These are phyloP conservation scores for Sanghuangporus weigelae DNA, from an alignment of 1,284 basidiomycete species.

Conservation along the genomic window DNA sequence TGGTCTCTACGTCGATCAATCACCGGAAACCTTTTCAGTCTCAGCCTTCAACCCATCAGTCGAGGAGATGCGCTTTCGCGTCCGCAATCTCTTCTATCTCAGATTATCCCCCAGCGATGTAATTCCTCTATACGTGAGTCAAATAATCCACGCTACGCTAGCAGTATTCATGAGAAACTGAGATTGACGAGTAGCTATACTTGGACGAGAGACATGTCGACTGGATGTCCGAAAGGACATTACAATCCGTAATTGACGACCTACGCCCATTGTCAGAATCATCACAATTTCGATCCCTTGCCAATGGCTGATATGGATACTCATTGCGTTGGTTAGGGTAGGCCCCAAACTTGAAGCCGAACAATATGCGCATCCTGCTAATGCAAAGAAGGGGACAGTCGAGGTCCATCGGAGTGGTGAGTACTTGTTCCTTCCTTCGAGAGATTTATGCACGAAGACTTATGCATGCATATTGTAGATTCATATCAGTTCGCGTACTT, in stretches of 20 bases:
- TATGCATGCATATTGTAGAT: conserved; percentile 36
- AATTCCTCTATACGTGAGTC: conserved; percentile 64
- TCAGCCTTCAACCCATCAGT: not conserved
- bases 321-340: conserved; percentile 38
- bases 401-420: conserved; percentile 73
- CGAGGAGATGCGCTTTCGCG: conserved; percentile 38
- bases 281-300: not conserved
- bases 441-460: conserved; percentile 7
- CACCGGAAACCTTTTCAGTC: not conserved
- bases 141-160: not conserved
- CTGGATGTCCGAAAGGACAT: conserved; percentile 72
- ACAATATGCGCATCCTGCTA: conserved; percentile 38
- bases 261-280: conserved; percentile 55
- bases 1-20: not conserved
- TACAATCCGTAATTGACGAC: conserved; percentile 69
- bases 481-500: conserved; percentile 80
- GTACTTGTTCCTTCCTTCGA: not conserved
- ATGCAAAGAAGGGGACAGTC: conserved; percentile 53
- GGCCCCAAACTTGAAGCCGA: conserved; percentile 62
- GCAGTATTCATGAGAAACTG: not conserved
- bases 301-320: not conserved
- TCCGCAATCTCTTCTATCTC: conserved; percentile 66
- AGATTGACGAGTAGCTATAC: conserved; percentile 47
- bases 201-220: conserved; percentile 71
- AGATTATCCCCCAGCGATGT: conserved; percentile 59